Conservation (phyloP, 768 basidiomycete species). For the Tulasnella sp. region DNA sequence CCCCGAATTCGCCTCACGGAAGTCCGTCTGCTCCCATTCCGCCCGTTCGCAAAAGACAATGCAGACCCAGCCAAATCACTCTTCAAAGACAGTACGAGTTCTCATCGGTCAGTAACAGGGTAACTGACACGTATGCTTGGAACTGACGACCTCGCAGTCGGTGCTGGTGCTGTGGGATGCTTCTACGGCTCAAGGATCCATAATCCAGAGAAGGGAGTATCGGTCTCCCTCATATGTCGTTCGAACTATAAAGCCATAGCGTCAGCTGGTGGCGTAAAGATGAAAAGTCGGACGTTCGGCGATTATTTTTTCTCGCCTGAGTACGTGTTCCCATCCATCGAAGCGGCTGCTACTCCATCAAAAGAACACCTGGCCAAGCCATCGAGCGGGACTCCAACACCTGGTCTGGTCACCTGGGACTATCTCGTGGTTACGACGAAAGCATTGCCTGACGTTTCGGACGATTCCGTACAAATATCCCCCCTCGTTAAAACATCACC, state of each 20-base stretch:
- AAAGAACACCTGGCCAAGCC: constrained; percentile 10
- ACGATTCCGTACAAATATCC: constrained; percentile 38
- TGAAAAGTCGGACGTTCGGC: constrained; percentile 43
- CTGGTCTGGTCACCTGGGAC: constrained; percentile 37
- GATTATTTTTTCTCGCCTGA: constrained; percentile 42
- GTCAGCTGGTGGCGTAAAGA: constrained; percentile 38
- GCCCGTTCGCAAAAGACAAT: background rate
- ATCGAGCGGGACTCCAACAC: background rate
- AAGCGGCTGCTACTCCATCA: constrained; percentile 36
- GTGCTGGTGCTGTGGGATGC: constrained; percentile 43
- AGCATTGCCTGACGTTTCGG: constrained; percentile 42
- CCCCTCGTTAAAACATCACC: constrained; percentile 32
- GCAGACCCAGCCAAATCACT: background rate
- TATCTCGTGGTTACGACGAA: constrained; percentile 44
- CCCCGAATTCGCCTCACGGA: background rate
- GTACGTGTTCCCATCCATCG: constrained; percentile 40
- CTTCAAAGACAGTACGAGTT: background rate
- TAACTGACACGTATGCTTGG: background rate
- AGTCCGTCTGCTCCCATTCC: background rate
- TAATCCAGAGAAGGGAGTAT: constrained; percentile 36
- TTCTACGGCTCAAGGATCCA: constrained; percentile 44
- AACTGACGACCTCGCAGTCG: constrained; percentile 37
- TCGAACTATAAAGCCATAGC: constrained; percentile 43
- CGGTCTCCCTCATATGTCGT: constrained; percentile 43
- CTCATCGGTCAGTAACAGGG: constrained; percentile 12